Base-by-base conservation (phyloP, 352 stramenopile species). In the Aphanomyces stellatus region DNA sequence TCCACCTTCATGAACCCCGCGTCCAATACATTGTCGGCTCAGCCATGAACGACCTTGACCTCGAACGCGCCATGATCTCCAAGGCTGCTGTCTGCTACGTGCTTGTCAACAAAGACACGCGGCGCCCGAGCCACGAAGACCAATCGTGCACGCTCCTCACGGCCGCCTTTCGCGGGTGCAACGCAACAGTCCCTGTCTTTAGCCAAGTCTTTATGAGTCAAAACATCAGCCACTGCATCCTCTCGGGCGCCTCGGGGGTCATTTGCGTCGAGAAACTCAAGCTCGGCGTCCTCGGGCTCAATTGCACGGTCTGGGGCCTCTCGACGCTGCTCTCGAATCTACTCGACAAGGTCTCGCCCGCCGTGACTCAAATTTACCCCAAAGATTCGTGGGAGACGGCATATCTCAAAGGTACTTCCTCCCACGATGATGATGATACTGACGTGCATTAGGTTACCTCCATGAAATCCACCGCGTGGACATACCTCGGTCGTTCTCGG, bases 1-100 rank as follows among this genome's bases (percentile, higher is more conserved):
- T 93, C 11, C 87, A 91, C 51, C 51, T 67, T 2, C 68, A 91
- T 15, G 87, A 91, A 22, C 87, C 75, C 53, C 90, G 88, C 41
- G 80, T 88, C 30, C 85, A 92, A 60, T 95, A 95, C 60, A 83
- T 95, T 30, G 82, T 92, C 31, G 87, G 87, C 0, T 93, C 78
- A 0, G 83, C 85, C 0, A 78, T 94, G 76, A 76, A 88, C 10
- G 84, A 93, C 41, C 81, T 90, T 55, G 85, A 95, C 42, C 71
- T 95, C 11, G 72, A 77, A 0, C 82, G 85, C 24, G 85, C 81
- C 8, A 74, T 85, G 19, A 56, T 92, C 34, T 69, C 74, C 25
- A 69, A 74, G 42, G 79, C 78, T 0, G 85, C 74, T 15, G 82
- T 83, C 3, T 90, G 84, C 56, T 92, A 82, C 56, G 84, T 92